Evolutionary conservation across 768 basidiomycete genomes (phyloP).

Genomic region (Boletus coccyginus): DNA sequence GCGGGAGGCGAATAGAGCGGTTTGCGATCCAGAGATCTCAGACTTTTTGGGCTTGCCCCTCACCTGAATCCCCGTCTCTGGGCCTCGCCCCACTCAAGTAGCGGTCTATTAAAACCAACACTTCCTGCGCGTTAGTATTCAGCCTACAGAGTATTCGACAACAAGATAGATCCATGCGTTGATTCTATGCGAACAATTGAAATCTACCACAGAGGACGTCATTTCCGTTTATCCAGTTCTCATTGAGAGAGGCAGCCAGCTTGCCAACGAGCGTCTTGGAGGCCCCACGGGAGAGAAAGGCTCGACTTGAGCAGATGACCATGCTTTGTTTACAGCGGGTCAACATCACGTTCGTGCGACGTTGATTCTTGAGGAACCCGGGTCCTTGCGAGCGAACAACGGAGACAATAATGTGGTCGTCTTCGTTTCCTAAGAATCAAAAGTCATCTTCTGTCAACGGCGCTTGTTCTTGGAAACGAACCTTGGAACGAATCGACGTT

Average conservation of each 20-base stretch:
- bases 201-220: conserved; percentile 4
- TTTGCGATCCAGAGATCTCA: not conserved
- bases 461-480: conserved; percentile 25
- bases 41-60: not conserved
- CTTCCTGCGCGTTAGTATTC: not conserved
- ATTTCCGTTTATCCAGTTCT: conserved; percentile 17
- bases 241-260: conserved; percentile 14
- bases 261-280: conserved; percentile 25
- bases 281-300: conserved; percentile 19
- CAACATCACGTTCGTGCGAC: conserved; percentile 83
- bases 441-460: conserved; percentile 12
- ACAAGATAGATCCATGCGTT: not conserved
- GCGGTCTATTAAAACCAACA: not conserved
- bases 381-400: conserved; percentile 54
- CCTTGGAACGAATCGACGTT: conserved; percentile 84
- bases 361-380: conserved; percentile 63
- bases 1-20: no score
- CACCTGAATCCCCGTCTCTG: no score
- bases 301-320: conserved; percentile 60
- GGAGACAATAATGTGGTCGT: conserved; percentile 70
- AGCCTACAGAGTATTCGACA: not conserved
- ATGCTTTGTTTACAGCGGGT: conserved; percentile 73
- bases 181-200: not conserved
- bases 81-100: not conserved
- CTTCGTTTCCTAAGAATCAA: conserved; percentile 65